Base-by-base conservation (phyloP, 2,329 filamentous ascomycete species). In the Trichoderma simmonsii region DNA sequence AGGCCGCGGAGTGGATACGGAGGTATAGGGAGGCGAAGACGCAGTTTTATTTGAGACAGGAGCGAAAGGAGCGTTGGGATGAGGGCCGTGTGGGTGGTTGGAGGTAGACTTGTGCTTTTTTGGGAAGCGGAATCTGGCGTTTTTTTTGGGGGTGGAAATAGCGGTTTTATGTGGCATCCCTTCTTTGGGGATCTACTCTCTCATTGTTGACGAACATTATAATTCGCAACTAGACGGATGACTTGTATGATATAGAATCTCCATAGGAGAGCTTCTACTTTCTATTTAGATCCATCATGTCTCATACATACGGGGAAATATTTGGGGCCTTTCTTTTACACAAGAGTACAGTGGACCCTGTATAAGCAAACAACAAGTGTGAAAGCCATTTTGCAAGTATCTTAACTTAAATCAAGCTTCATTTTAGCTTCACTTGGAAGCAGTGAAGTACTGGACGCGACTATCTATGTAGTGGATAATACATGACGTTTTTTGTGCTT, bases 71-170 rank as follows among this genome's bases (percentile, higher is more conserved):
- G 77, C 88, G 96, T 77, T 98, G 96, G 96, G 96, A 98, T 80
- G 95, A 98, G 82, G 94, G 95, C 28, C 87, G 95, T 75, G 95
- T 98, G 39, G 95, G 95, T 12, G 96, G 96, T 1, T 98, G 96
- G 96, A 89, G 95, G 78, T 95, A 84, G 89, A 28, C 24, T 15
- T 15, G 60, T 36, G 59, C 30, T 59, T 43, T 11, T 21, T 26
- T 61, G 56, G 32, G 36, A 28, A 43, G 15, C 8, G 32, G 28
- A 36, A 12, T 8, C 28, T 56, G 51, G 56, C 56, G 56, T 60
- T 60, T 34, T 60, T 60, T n/a, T 0, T 14, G 15, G 14, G 26
- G 18, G 18, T 34, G 18, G n/a, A n/a, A 21, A 60, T n/a, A 32
- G 56, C 56, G 28, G 56, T 21, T 21, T 15, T 11, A 18, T 60